Conservation (phyloP, 1,284 basidiomycete species). For the Malassezia restricta region DNA sequence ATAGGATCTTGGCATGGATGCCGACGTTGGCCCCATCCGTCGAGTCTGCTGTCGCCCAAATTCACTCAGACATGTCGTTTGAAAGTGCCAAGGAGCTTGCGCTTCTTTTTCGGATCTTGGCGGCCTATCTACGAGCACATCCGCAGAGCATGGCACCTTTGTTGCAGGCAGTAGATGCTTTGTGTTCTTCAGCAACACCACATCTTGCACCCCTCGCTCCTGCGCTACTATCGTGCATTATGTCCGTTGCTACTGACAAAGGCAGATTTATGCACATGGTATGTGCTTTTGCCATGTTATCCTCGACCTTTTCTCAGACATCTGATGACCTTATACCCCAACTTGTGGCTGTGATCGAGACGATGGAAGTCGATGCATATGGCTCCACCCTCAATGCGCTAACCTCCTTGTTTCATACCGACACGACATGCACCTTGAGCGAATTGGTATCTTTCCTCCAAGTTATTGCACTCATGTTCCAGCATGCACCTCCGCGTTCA, state of each 20-base stretch:
- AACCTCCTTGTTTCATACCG: neutral
- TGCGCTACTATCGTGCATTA: neutral
- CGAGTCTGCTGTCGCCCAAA: too few species aligned
- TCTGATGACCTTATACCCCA: neutral
- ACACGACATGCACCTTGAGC: neutral
- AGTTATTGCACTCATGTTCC: conserved; percentile 17
- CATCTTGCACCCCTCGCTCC: neutral
- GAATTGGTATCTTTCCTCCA: conserved; percentile 9
- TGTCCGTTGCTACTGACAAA: neutral
- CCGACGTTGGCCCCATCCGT: too few species aligned
- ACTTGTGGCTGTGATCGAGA: neutral
- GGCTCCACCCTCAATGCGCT: neutral
- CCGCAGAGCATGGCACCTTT: too few species aligned
- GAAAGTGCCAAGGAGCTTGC: too few species aligned
- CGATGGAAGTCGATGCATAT: neutral
- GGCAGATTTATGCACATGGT: neutral
- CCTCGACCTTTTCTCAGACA: neutral
- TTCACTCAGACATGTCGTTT: too few species aligned
- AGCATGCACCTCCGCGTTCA: conserved; percentile 19
- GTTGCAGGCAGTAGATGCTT: too few species aligned
- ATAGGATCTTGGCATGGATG: neutral
- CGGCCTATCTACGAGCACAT: too few species aligned
- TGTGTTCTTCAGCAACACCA: neutral
- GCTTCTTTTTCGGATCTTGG: too few species aligned
- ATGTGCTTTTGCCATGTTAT: neutral